Evolutionary conservation across 2,329 filamentous ascomycete genomes (phyloP).

Genomic region (Colletotrichum australisinense): DNA sequence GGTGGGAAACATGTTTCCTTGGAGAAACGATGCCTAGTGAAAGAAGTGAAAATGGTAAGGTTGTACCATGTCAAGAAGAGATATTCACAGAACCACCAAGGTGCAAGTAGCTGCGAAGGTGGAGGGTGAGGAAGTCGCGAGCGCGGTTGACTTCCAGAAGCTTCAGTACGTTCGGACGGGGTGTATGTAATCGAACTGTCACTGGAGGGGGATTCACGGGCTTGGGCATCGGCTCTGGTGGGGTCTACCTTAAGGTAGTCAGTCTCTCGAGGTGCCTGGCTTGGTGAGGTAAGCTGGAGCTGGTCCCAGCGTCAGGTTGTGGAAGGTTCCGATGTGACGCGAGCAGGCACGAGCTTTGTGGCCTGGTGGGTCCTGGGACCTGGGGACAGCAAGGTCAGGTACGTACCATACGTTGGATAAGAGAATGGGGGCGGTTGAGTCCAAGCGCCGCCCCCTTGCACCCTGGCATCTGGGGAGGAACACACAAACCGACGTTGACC

Average conservation of each 20-base stretch:
- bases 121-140: slow-evolving; percentile 11
- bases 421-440: neutral
- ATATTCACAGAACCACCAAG: neutral
- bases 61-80: slow-evolving; percentile 17
- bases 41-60: neutral
- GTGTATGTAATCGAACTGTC: slow-evolving; percentile 33
- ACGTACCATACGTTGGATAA: slow-evolving; percentile 8
- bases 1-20: slow-evolving; percentile 81
- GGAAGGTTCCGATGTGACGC: slow-evolving; percentile 23
- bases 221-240: slow-evolving; percentile 15
- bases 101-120: neutral
- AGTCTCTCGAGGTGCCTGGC: neutral
- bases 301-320: slow-evolving; percentile 17
- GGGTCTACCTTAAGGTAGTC: neutral
- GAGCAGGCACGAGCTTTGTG: slow-evolving; percentile 1
- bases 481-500: slow-evolving; percentile 21
- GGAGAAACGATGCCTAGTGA: neutral
- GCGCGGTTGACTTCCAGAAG: slow-evolving; percentile 33
- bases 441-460: neutral
- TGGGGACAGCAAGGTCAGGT: neutral
- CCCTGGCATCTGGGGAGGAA: slow-evolving; percentile 7
- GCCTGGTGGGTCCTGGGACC: too few relatives aligned
- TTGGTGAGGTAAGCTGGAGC: slow-evolving; percentile 16
- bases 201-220: slow-evolving; percentile 25
- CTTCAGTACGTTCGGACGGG: slow-evolving; percentile 34